phyloP scores from a whole-genome alignment of 2,329 filamentous ascomycete species.

The Colletotrichum incanum region DNA sequence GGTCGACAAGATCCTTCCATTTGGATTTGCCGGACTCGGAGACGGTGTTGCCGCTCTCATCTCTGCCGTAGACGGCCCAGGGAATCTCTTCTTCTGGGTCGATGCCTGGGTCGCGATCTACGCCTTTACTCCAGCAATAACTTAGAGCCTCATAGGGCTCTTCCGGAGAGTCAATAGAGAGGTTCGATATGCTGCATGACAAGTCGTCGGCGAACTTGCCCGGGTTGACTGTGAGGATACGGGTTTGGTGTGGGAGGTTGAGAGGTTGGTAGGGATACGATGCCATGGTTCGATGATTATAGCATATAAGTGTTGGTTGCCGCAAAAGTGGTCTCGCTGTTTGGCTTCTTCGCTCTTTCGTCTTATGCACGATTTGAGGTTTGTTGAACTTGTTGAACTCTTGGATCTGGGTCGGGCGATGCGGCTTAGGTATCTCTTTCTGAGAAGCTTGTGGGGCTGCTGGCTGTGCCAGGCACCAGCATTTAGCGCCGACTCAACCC shows the following conservation, averaged over 20 bases:
- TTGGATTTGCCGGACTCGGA: neutral
- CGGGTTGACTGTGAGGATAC: conserved; percentile 30
- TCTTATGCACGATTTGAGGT: neutral
- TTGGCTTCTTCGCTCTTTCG: too few relatives aligned
- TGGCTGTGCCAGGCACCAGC: conserved; percentile 1
- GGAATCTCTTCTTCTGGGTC: conserved; percentile 14
- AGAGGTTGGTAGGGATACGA: conserved; percentile 27
- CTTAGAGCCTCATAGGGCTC: conserved; percentile 46
- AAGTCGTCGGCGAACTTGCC: conserved; percentile 28
- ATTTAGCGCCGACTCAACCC: neutral
- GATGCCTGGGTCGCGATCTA: neutral
- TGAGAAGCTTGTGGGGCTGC: neutral
- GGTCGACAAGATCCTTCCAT: conserved; percentile 45
- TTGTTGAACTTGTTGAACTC: neutral
- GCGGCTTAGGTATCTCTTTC: neutral
- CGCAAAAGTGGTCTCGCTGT: neutral
- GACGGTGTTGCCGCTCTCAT: conserved; percentile 5
- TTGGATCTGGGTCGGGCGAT: neutral
- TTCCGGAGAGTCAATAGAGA: conserved; percentile 10
- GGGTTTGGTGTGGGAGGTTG: conserved; percentile 34
- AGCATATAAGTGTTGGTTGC: neutral
- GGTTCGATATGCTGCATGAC: conserved; percentile 18
- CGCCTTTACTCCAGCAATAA: conserved; percentile 46
- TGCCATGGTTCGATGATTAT: neutral
- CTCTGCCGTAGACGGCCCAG: conserved; percentile 28